Evolutionary conservation across 441 rosid species (phyloP), one percentile per base, ranked within the genome.

Genomic region (Corymbia citriodora): DNA sequence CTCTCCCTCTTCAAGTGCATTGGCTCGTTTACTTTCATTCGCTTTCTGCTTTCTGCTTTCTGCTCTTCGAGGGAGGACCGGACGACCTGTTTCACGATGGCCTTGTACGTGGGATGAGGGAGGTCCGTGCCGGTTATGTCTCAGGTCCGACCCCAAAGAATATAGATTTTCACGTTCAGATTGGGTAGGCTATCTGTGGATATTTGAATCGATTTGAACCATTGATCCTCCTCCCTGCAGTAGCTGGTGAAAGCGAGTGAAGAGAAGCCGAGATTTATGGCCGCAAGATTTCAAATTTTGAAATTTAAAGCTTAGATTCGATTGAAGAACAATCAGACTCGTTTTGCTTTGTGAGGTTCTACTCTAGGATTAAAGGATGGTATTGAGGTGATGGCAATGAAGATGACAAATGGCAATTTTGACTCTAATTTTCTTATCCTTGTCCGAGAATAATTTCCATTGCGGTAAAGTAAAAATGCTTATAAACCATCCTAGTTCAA

Each of bases 71-170:
- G 68, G 31, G 27, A 61, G 31, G 68, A 61, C 68, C 6, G 8
- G 68, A 27, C 68, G 31, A 25, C 68, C 27, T 61, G 68, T 61
- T 8, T 59, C 65, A 59, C 65, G n/a, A 25, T 59, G 13, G n/a
- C 14, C 65, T 25, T 59, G 65, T 59, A 25, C 65, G 23, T 59
- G 65, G 65, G 65, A 29, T 59, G 65, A 0, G 65, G 25, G 65
- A 59, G 65, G 65, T 59, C 65, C n/a, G 10, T 59, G 65, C 65
- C 12, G n/a, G 63, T 25, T 7, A 18, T 63, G 72, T 29, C 33
- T 63, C 10, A 6, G 8, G 9, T 63, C 5, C 0, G 2, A 4
- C 31, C 18, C 18, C 9, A 29, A 29, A 63, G 0, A 63, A 63
- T 9, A 29, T 14, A 61, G 68, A 61, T 27, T 61, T 61, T 61